Percentiles rank a stretch among this genome's conserved stretches.
These are phyloP conservation scores for Polyporus arcularius DNA, from an alignment of 768 basidiomycete species.

Conservation along the genomic window DNA sequence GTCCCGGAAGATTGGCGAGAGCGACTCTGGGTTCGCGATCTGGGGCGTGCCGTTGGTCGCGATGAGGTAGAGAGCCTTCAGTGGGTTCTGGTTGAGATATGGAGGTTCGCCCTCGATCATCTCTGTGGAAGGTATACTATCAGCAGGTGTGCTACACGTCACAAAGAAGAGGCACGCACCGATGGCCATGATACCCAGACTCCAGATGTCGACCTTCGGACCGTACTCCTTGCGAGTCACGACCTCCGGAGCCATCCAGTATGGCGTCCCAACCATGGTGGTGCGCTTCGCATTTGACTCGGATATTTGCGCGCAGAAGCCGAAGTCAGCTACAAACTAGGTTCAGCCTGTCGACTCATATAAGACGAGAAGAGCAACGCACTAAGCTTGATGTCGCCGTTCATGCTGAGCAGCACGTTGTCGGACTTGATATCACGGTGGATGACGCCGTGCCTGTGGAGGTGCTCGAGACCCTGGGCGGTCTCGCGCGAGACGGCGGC, in stretches of 20 bases:
- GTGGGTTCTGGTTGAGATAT: conserved; percentile 93
- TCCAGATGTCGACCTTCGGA: conserved; percentile 98
- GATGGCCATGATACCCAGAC: conserved; percentile 94
- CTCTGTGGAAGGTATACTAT: conserved; percentile 48
- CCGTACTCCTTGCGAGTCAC: conserved; percentile 98
- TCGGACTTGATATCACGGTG: conserved; percentile 99
- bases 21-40: conserved; percentile 85
- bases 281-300: conserved; percentile 90
- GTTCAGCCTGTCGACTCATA: neutral
- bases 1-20: conserved; percentile 81
- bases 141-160: neutral
- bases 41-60: conserved; percentile 98
- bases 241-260: conserved; percentile 99
- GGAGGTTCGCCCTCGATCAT: conserved; percentile 99
- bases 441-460: conserved; percentile 96
- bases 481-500: conserved; percentile 95
- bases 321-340: conserved; percentile 78
- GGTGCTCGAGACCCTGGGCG: conserved; percentile 88
- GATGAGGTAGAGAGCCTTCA: conserved; percentile 96
- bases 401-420: conserved; percentile 89
- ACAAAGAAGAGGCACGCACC: conserved; percentile 42
- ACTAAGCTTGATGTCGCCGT: conserved; percentile 98
- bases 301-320: conserved; percentile 97
- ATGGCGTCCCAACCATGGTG: conserved; percentile 98
- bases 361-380: conserved; percentile 37